Conservation (phyloP, 1,284 basidiomycete genomes). For the Boletus smithii region DNA sequence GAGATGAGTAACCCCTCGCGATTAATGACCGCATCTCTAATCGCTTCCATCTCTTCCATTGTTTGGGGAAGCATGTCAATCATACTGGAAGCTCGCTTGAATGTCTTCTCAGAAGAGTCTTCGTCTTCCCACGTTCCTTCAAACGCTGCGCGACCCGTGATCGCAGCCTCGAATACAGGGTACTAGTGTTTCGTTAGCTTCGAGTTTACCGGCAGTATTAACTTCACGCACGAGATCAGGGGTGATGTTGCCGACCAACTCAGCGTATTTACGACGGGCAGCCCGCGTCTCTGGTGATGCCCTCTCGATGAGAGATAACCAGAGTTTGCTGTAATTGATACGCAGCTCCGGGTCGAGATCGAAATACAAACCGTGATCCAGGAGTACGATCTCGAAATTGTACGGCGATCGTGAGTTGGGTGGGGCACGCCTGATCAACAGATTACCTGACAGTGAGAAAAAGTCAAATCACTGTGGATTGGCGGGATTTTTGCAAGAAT, state of each 20-base stretch:
- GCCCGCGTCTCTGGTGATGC: slow-evolving; percentile 60
- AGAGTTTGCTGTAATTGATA: slow-evolving; percentile 77
- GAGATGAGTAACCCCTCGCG: slow-evolving; percentile 78
- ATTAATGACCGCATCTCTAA: slow-evolving; percentile 76
- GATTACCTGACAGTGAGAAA: slow-evolving; percentile 62
- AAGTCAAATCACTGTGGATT: not conserved
- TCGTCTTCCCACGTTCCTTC: slow-evolving; percentile 54
- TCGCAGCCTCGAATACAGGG: slow-evolving; percentile 83
- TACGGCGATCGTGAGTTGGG: slow-evolving; percentile 69
- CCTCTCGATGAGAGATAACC: slow-evolving; percentile 81
- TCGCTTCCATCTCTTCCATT: slow-evolving; percentile 71
- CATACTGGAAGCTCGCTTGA: slow-evolving; percentile 67
- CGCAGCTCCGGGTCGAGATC: slow-evolving; percentile 79
- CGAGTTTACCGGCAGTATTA: not conserved
- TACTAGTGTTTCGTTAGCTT: slow-evolving; percentile 47
- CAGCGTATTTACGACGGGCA: slow-evolving; percentile 80
- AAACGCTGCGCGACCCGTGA: slow-evolving; percentile 64
- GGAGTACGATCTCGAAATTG: slow-evolving; percentile 91
- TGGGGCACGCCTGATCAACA: slow-evolving; percentile 81
- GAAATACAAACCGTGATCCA: slow-evolving; percentile 93
- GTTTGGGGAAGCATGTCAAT: slow-evolving; percentile 69
- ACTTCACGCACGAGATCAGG: slow-evolving; percentile 67
- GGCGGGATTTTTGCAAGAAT: not conserved
- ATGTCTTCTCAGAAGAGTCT: slow-evolving; percentile 33
- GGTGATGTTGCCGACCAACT: slow-evolving; percentile 85